Percentiles rank a stretch among this genome's conserved stretches.
phyloP scores from a whole-genome alignment of 441 rosid species.

The Pelargonium cotyledonis region DNA sequence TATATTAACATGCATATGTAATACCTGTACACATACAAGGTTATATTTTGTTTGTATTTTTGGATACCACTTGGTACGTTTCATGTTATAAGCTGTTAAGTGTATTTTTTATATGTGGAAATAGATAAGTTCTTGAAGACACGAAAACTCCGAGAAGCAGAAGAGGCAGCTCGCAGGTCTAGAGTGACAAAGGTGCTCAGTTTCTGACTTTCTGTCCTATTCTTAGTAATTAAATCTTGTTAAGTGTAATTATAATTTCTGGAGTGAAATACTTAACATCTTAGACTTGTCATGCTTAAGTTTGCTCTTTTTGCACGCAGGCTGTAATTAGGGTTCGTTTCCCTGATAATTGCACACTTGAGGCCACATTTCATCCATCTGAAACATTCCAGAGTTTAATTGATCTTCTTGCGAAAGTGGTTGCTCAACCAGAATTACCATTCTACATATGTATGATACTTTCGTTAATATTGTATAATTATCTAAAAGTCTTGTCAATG shows the following conservation, averaged over 20 bases:
- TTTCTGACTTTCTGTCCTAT: background rate
- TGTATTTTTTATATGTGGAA: background rate
- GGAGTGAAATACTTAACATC: background rate
- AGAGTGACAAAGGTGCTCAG: constrained; percentile 59
- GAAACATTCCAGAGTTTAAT: constrained; percentile 67
- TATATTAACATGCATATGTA: background rate
- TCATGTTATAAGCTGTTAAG: background rate
- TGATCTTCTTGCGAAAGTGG: constrained; percentile 58
- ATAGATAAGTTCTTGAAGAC: constrained; percentile 70
- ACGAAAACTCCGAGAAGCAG: constrained; percentile 72
- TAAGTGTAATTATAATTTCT: background rate
- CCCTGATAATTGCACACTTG: constrained; percentile 74
- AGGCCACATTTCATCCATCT: constrained; percentile 65
- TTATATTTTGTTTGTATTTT: background rate
- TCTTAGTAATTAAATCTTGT: background rate
- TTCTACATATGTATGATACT: constrained; percentile 62
- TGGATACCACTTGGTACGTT: background rate
- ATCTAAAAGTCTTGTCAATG: background rate
- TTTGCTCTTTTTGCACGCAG: constrained; percentile 24
- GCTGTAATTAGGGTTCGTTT: constrained; percentile 74
- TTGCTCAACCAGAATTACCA: constrained; percentile 56
- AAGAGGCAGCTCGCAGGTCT: constrained; percentile 70
- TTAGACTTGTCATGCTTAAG: background rate
- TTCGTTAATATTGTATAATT: background rate
- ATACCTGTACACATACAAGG: background rate